phyloP scores from a whole-genome alignment of 805 yeast species.

The Torulaspora gathmanii region DNA sequence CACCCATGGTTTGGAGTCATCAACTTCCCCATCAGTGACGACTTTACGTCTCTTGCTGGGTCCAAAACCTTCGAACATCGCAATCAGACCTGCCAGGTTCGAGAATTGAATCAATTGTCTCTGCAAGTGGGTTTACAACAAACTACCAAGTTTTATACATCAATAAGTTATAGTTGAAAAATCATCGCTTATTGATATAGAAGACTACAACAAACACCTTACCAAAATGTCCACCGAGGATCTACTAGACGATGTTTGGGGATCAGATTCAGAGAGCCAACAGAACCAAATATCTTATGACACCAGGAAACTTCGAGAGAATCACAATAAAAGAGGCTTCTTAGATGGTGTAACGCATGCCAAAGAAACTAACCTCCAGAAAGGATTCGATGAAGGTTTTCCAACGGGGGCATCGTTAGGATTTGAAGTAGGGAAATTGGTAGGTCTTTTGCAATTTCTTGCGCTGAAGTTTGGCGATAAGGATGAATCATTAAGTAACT shows the following conservation, averaged over 20 bases:
- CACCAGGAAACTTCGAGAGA: constrained; percentile 45
- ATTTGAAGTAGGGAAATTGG: constrained; percentile 53
- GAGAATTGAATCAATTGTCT: not conserved
- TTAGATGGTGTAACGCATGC: constrained; percentile 70
- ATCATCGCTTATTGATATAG: not conserved
- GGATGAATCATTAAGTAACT: constrained; percentile 19
- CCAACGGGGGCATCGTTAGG: constrained; percentile 74
- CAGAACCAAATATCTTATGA: constrained; percentile 20
- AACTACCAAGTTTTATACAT: not conserved
- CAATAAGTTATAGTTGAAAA: not conserved
- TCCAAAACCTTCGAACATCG: constrained; percentile 25
- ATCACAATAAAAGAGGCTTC: constrained; percentile 76
- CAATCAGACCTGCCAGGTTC: not conserved
- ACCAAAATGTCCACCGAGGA: constrained; percentile 1
- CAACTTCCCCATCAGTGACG: constrained; percentile 17
- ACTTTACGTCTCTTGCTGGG: constrained; percentile 31
- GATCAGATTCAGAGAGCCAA: constrained; percentile 13
- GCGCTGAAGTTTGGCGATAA: constrained; percentile 18
- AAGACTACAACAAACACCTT: not conserved
- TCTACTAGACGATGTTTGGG: constrained; percentile 27
- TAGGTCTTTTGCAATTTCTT: constrained; percentile 48
- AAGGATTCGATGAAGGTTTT: constrained; percentile 78
- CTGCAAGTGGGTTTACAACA: not conserved
- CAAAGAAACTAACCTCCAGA: constrained; percentile 65
- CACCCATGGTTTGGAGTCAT: constrained; percentile 71